Base-by-base conservation (phyloP, 345 rosid species). In the Lepidium didymum region DNA sequence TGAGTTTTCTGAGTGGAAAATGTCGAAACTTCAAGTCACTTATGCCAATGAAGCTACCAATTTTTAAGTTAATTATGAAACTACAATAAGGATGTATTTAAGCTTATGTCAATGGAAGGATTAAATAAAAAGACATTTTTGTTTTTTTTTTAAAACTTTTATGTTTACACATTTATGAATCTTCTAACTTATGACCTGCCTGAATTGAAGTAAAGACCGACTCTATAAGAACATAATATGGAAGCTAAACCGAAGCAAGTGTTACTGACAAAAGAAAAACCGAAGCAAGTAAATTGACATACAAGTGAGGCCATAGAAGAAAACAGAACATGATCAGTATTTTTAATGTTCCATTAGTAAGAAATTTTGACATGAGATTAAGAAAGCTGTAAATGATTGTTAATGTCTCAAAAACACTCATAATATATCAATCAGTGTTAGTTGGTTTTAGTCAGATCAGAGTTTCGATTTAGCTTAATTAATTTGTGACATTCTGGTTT, bases 21-120 rank as follows among this genome's bases (percentile, higher is more conserved):
- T 16, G 62, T 11, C 9, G 7, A 70, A 51, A 45, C 54, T 51
- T 62, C 55, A 62, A 33, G 43, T 62, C 55, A 41, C 68, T 6
- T 70, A 62, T 53, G 62, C 55, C 3, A n/a, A 54, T 31, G 46
- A 34, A 44, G 45, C 15, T 56, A 23, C 16, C 21, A 56, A 45
- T 1, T 3, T 21, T 21, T 15, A 56, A 10, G 33, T 11, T 23
- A 15, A 45, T 68, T 9, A 25, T 25, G 10, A 59, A 41, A 10
- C 23, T 25, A 45, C 27, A 29, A 29, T 56, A 68, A 9, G 53
- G 53, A 46, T 59, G 64, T 18, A 40, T 40, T 13, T 25, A 40
- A 21, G 34, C 47, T 21, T 58, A 59, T 19, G 64, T 59, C 7
- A 50, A 9, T 50, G 16, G 16, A 51, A 51, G 13, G 29, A 51